Percentiles rank a stretch among this genome's conserved stretches.
phyloP scores from a whole-genome alignment of 371 early-diverging fungal species.

The Syncephalastrum racemosum region DNA sequence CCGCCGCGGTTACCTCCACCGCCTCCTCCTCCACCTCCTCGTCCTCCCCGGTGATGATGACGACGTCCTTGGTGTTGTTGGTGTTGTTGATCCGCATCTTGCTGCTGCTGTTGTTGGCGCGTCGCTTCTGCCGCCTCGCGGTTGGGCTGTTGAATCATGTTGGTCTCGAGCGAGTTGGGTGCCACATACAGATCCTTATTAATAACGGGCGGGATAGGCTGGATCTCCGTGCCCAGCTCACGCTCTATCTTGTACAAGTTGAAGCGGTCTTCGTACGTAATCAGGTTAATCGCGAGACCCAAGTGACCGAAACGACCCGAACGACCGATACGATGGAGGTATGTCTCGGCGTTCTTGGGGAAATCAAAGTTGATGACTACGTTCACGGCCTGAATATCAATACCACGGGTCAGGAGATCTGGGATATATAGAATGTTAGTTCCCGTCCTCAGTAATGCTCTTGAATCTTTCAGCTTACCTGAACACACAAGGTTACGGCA shows the following conservation, averaged over 20 bases:
- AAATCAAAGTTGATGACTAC: slow-evolving; percentile 99
- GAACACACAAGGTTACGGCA: slow-evolving; percentile 97
- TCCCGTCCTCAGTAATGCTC: neutral
- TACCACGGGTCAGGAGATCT: slow-evolving; percentile 98
- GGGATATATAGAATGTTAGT: neutral
- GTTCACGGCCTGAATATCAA: slow-evolving; percentile 99
- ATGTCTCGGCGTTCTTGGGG: slow-evolving; percentile 98
- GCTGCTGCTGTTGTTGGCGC: slow-evolving; percentile 52
- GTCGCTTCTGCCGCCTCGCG: slow-evolving; percentile 48
- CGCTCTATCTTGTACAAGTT: slow-evolving; percentile 96
- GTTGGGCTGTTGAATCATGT: slow-evolving; percentile 45
- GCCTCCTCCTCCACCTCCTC: slow-evolving; percentile 2
- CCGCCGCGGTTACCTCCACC: slow-evolving; percentile 5
- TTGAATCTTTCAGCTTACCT: slow-evolving; percentile 31
- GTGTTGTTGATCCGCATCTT: slow-evolving; percentile 30
- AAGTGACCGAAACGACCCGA: slow-evolving; percentile 97
- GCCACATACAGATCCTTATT: slow-evolving; percentile 90
- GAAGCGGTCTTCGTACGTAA: slow-evolving; percentile 95
- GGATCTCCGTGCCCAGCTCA: slow-evolving; percentile 96
- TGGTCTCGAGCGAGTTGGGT: slow-evolving; percentile 61
- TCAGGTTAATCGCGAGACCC: slow-evolving; percentile 96
- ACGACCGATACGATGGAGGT: slow-evolving; percentile 99
- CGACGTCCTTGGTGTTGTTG: slow-evolving; percentile 35
- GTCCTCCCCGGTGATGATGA: slow-evolving; percentile 32
- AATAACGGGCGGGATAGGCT: slow-evolving; percentile 93